These are phyloP conservation scores for Polygonum aviculare DNA, from an alignment of 148 eudicot genomes.

Conservation along the genomic window DNA sequence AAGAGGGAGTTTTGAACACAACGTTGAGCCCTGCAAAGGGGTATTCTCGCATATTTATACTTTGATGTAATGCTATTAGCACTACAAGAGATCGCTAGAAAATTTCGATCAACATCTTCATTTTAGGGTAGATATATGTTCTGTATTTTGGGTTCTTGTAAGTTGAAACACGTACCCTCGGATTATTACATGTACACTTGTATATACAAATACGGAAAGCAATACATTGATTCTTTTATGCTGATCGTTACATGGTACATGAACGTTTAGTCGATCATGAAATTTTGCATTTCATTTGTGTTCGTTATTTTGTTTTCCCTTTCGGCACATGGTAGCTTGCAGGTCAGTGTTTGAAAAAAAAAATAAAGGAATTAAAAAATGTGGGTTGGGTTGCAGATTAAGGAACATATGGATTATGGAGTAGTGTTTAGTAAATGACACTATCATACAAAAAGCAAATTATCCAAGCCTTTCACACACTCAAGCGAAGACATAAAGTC, in stretches of 20 bases:
- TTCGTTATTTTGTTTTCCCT: not conserved
- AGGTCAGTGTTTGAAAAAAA: not conserved
- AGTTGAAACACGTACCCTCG: conserved; percentile 1
- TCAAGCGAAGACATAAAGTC: not conserved
- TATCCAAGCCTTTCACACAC: not conserved
- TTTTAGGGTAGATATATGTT: not conserved
- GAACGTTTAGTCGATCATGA: not conserved
- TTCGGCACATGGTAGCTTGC: not conserved
- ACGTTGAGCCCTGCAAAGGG: not conserved
- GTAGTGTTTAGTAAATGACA: not conserved
- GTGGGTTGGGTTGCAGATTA: not conserved
- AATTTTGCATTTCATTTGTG: not conserved
- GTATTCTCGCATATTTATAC: not conserved
- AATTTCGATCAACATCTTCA: not conserved
- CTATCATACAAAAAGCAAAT: not conserved
- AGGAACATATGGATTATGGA: not conserved
- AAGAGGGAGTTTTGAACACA: not conserved
- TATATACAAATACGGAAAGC: not conserved
- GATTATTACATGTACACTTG: conserved; percentile 3
- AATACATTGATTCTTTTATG: conserved; percentile 1
- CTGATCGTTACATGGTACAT: not conserved
- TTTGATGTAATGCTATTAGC: conserved; percentile 1
- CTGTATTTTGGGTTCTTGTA: not conserved
- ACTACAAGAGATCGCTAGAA: not conserved
- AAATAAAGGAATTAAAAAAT: not conserved